Conservation (phyloP, 2,329 filamentous ascomycete species). For the Hortaea sp. region DNA sequence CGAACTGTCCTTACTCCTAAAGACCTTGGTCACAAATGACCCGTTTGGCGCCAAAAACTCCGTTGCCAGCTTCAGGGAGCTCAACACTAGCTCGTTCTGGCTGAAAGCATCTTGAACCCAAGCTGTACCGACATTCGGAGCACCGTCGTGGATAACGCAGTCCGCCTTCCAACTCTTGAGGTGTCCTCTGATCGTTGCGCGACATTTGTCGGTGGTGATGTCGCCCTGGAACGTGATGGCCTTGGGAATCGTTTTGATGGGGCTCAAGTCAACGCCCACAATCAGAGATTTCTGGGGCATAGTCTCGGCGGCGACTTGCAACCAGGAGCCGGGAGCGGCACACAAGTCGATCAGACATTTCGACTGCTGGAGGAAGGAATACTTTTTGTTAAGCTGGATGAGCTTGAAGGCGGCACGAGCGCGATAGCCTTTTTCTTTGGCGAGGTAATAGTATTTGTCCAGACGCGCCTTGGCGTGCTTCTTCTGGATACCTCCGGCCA, state of each 20-base stretch:
- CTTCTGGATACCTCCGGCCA: conserved; percentile 78
- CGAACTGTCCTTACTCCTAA: conserved; percentile 95
- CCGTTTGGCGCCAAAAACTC: conserved; percentile 86
- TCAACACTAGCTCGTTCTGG: conserved; percentile 83
- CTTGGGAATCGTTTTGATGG: conserved; percentile 90
- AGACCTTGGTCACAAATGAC: conserved; percentile 94
- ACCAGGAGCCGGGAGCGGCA: conserved; percentile 93
- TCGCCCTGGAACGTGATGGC: conserved; percentile 95
- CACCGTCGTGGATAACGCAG: conserved; percentile 90
- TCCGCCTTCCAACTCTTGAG: conserved; percentile 96
- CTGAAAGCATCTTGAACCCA: conserved; percentile 99
- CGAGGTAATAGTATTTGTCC: conserved; percentile 98
- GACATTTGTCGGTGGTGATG: conserved; percentile 94
- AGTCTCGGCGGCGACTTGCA: conserved; percentile 87
- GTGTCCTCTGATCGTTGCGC: conserved; percentile 77
- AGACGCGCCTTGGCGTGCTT: conserved; percentile 98
- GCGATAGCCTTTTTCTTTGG: conserved; percentile 95
- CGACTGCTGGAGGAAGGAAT: conserved; percentile 94
- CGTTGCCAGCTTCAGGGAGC: conserved; percentile 85
- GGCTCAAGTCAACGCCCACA: conserved; percentile 84
- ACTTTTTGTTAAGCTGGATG: conserved; percentile 97
- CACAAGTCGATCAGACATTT: conserved; percentile 96
- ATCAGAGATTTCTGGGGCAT: conserved; percentile 89
- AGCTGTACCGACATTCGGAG: conserved; percentile 92
- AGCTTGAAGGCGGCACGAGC: conserved; percentile 96